Evolutionary conservation across 257 asterid species (phyloP), one percentile per base, ranked within the genome.

Genomic region (Thymus mandschuricus): DNA sequence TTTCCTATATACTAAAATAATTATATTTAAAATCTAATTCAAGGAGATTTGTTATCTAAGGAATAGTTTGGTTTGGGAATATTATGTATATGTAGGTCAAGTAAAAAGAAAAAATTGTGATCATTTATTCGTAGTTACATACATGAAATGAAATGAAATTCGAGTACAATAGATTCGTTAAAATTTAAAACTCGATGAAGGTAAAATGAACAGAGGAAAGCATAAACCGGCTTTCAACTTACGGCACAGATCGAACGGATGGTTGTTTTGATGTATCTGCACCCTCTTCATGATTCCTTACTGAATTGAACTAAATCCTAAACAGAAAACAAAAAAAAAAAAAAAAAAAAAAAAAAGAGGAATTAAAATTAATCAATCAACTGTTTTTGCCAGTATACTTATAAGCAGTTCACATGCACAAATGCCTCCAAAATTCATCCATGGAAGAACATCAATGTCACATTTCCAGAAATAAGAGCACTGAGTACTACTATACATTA

Each of bases 241-340:
- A 91, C 97, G 95, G 15, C 81, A 64, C 48, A 84, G 76, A 82
- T 81, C 85, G 68, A 91, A 71, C 30, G 87, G 92, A 82, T 86
- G 96, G 48, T 76, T 70, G 64, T 29, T 80, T 64, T 84, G 88
- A 80, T 89, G 88, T 35, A 89, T 35, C 56, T 64, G 71, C 82
- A 81, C 80, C 84, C 86, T 91, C 89, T 86, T 89, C 97, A 87
- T 86, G 84, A 62, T 58, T 73, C 61, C 81, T 76, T 65, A 60
- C 35, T 10, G 33, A 46, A 59, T 15, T 49, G 44, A 66, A 54
- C 56, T 28, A 50, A 41, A 34, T 21, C 21, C 21, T 21, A 21
- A 21, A 21, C 21, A 21, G 21, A 21, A 21, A 21, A 21, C 0
- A 21, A 21, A 21, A 21, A 21, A 21, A 21, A 21, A 21, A n/a